A percentile compares a stretch with the other conserved stretches of the same genome.
Conservation (phyloP, 2,329 filamentous ascomycete species). For the Colletotrichum cereale region DNA sequence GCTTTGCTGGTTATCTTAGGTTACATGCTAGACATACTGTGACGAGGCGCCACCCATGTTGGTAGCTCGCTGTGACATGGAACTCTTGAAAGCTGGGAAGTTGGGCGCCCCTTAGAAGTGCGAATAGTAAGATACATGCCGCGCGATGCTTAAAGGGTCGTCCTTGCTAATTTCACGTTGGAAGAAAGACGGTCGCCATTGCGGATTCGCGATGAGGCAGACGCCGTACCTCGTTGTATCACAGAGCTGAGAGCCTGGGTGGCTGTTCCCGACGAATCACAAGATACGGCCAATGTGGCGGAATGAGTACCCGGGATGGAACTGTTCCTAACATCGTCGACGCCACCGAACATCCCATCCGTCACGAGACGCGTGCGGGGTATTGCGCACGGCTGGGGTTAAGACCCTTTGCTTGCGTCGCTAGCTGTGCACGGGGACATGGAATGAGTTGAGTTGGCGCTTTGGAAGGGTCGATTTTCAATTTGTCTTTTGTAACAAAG, state of each 20-base stretch:
- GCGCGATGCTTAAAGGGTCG: neutral
- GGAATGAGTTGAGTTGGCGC: neutral
- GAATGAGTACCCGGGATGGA: slow-evolving; percentile 5
- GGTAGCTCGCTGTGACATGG: neutral
- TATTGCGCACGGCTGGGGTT: slow-evolving; percentile 16
- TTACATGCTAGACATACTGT: slow-evolving; percentile 11
- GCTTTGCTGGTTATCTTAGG: neutral
- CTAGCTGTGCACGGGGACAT: neutral
- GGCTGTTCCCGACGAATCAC: slow-evolving; percentile 3
- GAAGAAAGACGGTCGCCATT: neutral
- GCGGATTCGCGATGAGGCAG: slow-evolving; percentile 16
- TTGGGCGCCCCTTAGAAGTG: slow-evolving; percentile 13
- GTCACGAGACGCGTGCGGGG: slow-evolving; percentile 38
- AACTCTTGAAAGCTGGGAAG: neutral
- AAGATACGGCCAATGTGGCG: slow-evolving; percentile 3
- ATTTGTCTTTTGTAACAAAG: neutral
- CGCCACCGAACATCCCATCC: slow-evolving; percentile 14
- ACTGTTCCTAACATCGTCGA: neutral
- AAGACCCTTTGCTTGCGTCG: slow-evolving; percentile 9
- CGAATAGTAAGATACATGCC: slow-evolving; percentile 6
- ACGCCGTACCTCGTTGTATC: slow-evolving; percentile 10
- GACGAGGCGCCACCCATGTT: slow-evolving; percentile 32
- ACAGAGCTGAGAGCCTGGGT: slow-evolving; percentile 2
- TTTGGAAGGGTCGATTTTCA: neutral
- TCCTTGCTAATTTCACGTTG: neutral